Evolutionary conservation across 352 stramenopile genomes (phyloP).

Genomic region (Phytophthora tubulina): DNA sequence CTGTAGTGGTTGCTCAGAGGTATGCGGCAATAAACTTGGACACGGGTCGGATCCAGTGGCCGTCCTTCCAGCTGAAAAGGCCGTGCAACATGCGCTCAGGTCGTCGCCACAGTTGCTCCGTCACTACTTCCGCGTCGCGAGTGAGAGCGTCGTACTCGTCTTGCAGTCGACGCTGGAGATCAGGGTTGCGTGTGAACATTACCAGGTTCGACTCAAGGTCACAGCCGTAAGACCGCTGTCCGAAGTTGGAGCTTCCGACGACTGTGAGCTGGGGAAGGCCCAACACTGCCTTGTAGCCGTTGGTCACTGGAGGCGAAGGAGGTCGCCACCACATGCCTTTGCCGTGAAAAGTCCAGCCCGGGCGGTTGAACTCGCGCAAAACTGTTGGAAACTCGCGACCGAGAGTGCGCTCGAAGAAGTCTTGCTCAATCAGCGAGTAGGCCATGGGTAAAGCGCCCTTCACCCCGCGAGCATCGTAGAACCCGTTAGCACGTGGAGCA

Average conservation of each 20-base stretch:
- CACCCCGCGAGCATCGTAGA: conserved; percentile 74
- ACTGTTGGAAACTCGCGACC: conserved; percentile 49
- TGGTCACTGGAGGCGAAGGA: conserved; percentile 14
- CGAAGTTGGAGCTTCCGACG: conserved; percentile 85
- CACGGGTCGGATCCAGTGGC: conserved; percentile 81
- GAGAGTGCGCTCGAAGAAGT: conserved; percentile 73
- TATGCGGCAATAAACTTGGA: conserved; percentile 73
- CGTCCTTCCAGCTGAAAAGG: conserved; percentile 77
- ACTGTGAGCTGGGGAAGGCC: conserved; percentile 59
- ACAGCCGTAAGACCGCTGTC: conserved; percentile 76
- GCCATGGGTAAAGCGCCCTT: conserved; percentile 84
- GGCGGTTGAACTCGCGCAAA: conserved; percentile 76
- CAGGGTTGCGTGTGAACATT: conserved; percentile 62
- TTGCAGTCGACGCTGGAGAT: conserved; percentile 56
- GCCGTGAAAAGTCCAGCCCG: conserved; percentile 83
- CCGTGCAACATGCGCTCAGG: conserved; percentile 64
- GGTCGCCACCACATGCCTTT: conserved; percentile 88
- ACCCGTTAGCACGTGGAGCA: conserved; percentile 76
- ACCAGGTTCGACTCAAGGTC: conserved; percentile 83
- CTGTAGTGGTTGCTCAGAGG: conserved; percentile 37
- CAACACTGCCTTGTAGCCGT: conserved; percentile 1
- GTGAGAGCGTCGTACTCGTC: conserved; percentile 66
- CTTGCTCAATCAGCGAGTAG: conserved; percentile 85
- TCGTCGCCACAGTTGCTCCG: conserved; percentile 68
- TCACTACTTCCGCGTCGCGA: conserved; percentile 62